phyloP scores from a whole-genome alignment of 2,329 filamentous ascomycete species.

The Stromatinia cepivora region DNA sequence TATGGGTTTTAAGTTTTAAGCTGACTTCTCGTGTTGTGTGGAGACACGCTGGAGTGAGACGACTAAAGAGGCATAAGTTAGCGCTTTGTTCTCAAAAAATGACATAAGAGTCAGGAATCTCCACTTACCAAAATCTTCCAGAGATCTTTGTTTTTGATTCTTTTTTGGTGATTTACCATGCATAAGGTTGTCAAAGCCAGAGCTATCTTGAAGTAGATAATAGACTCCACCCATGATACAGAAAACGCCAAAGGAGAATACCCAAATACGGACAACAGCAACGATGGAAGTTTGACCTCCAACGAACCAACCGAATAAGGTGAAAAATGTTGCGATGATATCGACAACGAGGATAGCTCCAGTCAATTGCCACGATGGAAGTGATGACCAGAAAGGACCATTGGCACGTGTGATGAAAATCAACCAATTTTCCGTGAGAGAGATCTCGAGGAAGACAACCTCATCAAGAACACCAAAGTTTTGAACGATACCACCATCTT shows the following conservation, averaged over 20 bases:
- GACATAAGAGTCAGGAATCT: conserved; percentile 17
- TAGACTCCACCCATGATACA: conserved; percentile 73
- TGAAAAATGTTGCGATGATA: conserved; percentile 81
- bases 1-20: conserved; percentile 49
- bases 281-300: conserved; percentile 71
- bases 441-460: conserved; percentile 86
- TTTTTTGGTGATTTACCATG: conserved; percentile 84
- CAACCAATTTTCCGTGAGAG: conserved; percentile 90
- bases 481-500: conserved; percentile 82
- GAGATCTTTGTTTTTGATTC: conserved; percentile 77
- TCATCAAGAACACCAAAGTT: conserved; percentile 81
- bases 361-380: conserved; percentile 81
- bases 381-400: conserved; percentile 87
- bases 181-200: conserved; percentile 88
- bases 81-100: conserved; percentile 35
- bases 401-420: conserved; percentile 96
- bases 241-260: conserved; percentile 89
- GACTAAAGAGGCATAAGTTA: conserved; percentile 59
- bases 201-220: conserved; percentile 79
- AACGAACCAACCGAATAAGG: conserved; percentile 81
- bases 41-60: conserved; percentile 88
- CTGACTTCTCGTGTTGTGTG: conserved; percentile 86
- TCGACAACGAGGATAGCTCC: conserved; percentile 81
- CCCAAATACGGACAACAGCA: conserved; percentile 84
- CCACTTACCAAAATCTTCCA: conserved; percentile 84